Conservation (phyloP, 176 grass and related monocot genomes). For the Triticum aestivum region IWGSC_CS_RefSeq_v2.1 NC_057805.1:3332713-3333212, state of each 20-base stretch:
- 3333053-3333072: background rate
- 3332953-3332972: background rate
- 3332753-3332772: rapidly evolving
- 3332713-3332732: background rate
- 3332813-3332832: rapidly evolving
- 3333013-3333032: background rate
- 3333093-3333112: conserved; percentile 7
- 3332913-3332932: background rate
- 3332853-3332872: background rate
- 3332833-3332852: background rate
- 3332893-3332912: too few species aligned
- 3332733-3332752: background rate
- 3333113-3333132: background rate
- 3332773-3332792: background rate
- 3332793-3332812: background rate
- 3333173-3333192: background rate
- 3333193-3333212: conserved; percentile 30
- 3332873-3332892: background rate
- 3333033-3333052: background rate
- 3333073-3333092: conserved; percentile 24
- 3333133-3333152: background rate
- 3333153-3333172: background rate
- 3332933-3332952: conserved; percentile 25
- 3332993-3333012: background rate
- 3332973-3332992: background rate